Conservation (phyloP, 139 green algal species). For the Chlorella sp. region DNA sequence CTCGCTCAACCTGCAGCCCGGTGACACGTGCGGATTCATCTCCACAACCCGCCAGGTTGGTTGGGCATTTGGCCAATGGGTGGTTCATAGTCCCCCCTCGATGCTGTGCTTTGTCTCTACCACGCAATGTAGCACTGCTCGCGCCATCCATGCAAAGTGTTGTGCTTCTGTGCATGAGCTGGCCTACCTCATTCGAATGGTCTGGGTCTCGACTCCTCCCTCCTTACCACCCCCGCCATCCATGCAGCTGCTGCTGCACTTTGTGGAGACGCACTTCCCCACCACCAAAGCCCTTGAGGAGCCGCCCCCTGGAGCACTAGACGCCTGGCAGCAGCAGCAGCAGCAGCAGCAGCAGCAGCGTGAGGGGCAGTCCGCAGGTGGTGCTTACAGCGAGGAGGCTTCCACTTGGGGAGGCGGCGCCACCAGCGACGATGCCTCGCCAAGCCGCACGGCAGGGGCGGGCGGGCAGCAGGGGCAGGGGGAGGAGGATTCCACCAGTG, state of each 20-base stretch:
- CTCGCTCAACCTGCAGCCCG: conserved; percentile 62
- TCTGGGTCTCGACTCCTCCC: too few relatives aligned
- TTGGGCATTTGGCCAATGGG: too few relatives aligned
- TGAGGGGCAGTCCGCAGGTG: background rate
- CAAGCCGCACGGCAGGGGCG: background rate
- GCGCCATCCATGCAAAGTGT: too few relatives aligned
- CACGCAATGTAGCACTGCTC: too few relatives aligned
- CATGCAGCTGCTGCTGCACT: conserved; percentile 77
- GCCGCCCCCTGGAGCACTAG: too few relatives aligned
- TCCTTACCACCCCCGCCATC: background rate
- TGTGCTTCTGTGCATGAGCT: too few relatives aligned
- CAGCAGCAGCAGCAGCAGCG: conserved; percentile 9
- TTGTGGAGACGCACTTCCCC: conserved; percentile 79
- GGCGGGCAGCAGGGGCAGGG: background rate
- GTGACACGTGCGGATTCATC: conserved; percentile 69
- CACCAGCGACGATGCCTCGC: too few relatives aligned
- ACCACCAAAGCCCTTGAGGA: conserved; percentile 22
- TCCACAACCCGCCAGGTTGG: conserved; percentile 77
- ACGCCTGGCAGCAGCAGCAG: background rate
- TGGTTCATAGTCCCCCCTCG: too few relatives aligned
- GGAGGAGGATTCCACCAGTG: conserved; percentile 26
- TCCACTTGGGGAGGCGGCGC: too few relatives aligned
- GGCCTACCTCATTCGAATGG: too few relatives aligned
- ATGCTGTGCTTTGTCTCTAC: too few relatives aligned
- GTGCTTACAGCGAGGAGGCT: background rate